Percentiles rank a stretch among this genome's conserved stretches.
Evolutionary conservation across 345 rosid genomes (phyloP).

Genomic region (Triadica sebifera): DNA sequence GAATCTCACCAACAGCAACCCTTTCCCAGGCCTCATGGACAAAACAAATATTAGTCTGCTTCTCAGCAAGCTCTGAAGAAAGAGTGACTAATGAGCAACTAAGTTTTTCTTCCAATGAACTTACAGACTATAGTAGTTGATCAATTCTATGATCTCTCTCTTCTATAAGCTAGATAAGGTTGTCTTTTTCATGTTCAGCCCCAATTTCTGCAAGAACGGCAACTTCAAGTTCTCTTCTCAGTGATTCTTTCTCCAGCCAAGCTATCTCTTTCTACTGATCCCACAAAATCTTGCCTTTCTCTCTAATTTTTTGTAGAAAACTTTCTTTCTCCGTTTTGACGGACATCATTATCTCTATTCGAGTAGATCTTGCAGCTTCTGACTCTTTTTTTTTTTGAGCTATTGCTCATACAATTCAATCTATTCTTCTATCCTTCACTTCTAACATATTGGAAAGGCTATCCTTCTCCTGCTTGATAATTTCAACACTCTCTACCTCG

Average conservation of each 20-base stretch:
- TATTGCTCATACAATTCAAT: slow-evolving; percentile 37
- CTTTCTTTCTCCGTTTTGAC: slow-evolving; percentile 42
- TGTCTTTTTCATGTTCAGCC: slow-evolving; percentile 49
- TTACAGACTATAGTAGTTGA: slow-evolving; percentile 39
- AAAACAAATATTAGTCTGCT: slow-evolving; percentile 47
- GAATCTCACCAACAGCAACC: slow-evolving; percentile 49
- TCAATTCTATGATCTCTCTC: slow-evolving; percentile 47
- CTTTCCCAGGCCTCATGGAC: slow-evolving; percentile 61
- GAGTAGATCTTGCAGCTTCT: slow-evolving; percentile 36
- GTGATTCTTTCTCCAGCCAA: slow-evolving; percentile 61
- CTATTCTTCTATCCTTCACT: slow-evolving; percentile 37
- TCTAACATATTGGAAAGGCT: slow-evolving; percentile 36
- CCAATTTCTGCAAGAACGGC: slow-evolving; percentile 40
- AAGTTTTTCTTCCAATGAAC: slow-evolving; percentile 38
- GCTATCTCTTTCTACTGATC: slow-evolving; percentile 45
- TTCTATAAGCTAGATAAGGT: slow-evolving; percentile 31
- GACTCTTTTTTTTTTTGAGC: slow-evolving; percentile 33
- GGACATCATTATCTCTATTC: slow-evolving; percentile 25
- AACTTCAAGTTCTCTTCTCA: slow-evolving; percentile 58
- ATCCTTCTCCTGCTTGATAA: slow-evolving; percentile 50
- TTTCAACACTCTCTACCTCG: slow-evolving; percentile 64
- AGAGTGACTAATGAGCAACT: slow-evolving; percentile 37
- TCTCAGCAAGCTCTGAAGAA: slow-evolving; percentile 52
- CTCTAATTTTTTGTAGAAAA: slow-evolving; percentile 29
- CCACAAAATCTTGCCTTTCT: slow-evolving; percentile 44